Evolutionary conservation across 441 rosid species (phyloP), one percentile per base, ranked within the genome.

Genomic region (Aleurites moluccanus): DNA sequence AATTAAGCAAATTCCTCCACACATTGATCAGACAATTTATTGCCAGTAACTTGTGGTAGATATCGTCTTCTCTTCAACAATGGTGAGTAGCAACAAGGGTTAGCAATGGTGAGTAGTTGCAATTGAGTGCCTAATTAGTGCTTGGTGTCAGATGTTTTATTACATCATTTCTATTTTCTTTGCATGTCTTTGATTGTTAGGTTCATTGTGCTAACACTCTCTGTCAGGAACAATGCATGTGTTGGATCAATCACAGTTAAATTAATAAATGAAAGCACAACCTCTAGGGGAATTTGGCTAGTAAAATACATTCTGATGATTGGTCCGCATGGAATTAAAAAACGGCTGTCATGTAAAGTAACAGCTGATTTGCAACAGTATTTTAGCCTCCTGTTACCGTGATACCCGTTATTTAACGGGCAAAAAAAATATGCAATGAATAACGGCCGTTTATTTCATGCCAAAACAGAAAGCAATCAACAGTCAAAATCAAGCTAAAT

Each of bases 1-100:
- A 82, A 93, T 95, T 62, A 95, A 95, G 91, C 99, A 95, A 87
- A 95, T 95, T 80, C 99, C 99, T 73, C 97, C 98, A 14, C 97
- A 93, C 72, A 95, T 95, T 38, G 99, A 95, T 82, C 97, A 88
- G 89, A 95, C 92, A 70, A 93, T 93, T 53, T 95, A 95, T 83
- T 95, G 99, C 88, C 93, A 82, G 82, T 93, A 84, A 86, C 64
- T 38, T 67, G 75, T 72, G 82, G 76, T 72, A 45, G 79, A 67
- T 69, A 20, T 64, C 38, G 30, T 49, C 27, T 67, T 53, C 67
- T 63, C 53, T 67, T 76, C 77, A 67, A 62, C 69, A 56, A 69
- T 63, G 61, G 75, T 50, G 79, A 42, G 72, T 67, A 44, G 82
- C 80, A 68, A 28, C 45, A 64, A 61, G 67, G 40, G 56, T 52